Base-by-base conservation (phyloP, 352 stramenopile genomes). In the Phytophthora megakarya region DNA sequence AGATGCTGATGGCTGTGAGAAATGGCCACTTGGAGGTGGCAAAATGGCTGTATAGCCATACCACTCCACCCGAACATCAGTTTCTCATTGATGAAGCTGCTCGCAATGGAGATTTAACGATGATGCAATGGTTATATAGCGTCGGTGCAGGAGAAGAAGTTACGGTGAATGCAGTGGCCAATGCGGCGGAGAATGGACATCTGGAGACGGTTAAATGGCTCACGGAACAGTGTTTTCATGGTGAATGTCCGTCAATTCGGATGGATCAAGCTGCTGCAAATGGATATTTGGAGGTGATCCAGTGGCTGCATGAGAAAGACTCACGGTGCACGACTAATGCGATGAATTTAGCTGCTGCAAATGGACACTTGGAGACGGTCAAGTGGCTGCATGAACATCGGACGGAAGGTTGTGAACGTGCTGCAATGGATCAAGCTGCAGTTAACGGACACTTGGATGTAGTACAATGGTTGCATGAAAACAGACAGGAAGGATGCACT, bases 221-320 rank as follows among this genome's bases (percentile, higher is more conserved):
- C 1, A 70, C 67, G 10, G 30, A 57, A 11, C 51, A 81, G 50
- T 80, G 61, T 28, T 60, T 63, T 23, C 46, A 70, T 23, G 39
- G 46, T 5, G 52, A 72, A 19, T 64, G 64, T 42, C 73, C 72
- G 32, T 73, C 56, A 3, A 64, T 67, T 9, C 65, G 70, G 9
- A 55, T 85, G 42, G 61, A 81, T 13, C 67, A 75, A n/a, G 76
- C 73, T 2, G 76, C 76, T 2, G 48, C 53, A 1, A 85, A 83
- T 30, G 76, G 76, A 7, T 63, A 83, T 42, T 13, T 86, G 11
- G 50, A 74, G 3, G 43, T 53, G 26, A 28, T 72, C 12, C 49
- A 33, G 37, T 72, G 43, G 48, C 49, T 72, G 21, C 63, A 72
- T 26, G 49, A 47, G 18, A 69, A 63, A 16, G 56, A 64, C 35